A percentile compares a stretch with the other conserved stretches of the same genome.
Evolutionary conservation across 768 basidiomycete species (phyloP).

Genomic region (Pleurotus tuoliensis): DNA sequence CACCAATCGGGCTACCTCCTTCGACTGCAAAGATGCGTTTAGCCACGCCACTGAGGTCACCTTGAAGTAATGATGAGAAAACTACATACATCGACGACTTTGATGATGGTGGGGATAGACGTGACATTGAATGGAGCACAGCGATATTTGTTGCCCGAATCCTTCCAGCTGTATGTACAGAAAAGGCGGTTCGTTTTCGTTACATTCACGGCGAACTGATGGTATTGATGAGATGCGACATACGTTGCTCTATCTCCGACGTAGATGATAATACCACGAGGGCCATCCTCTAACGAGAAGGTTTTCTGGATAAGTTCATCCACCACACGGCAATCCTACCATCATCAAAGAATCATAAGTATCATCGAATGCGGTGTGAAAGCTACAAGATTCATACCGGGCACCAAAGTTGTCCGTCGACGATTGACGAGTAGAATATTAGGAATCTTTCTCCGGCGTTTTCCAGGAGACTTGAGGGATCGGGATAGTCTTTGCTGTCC

Average conservation of each 20-base stretch:
- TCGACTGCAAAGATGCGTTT: constrained; percentile 22
- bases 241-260: constrained; percentile 66
- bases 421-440: constrained; percentile 69
- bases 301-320: constrained; percentile 49
- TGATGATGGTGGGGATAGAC: constrained; percentile 65
- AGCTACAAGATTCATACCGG: constrained; percentile 42
- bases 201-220: too few species aligned
- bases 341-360: not conserved
- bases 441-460: constrained; percentile 47
- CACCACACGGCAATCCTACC: constrained; percentile 62
- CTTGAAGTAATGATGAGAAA: not conserved
- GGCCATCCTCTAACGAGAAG: constrained; percentile 42
- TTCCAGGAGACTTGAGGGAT: constrained; percentile 32
- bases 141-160: constrained; percentile 52
- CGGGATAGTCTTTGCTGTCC: constrained; percentile 29
- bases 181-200: not conserved
- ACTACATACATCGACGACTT: constrained; percentile 47
- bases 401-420: constrained; percentile 66
- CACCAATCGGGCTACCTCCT: constrained; percentile 38
- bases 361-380: not conserved
- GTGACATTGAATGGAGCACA: constrained; percentile 58
- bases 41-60: not conserved
- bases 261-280: constrained; percentile 59
- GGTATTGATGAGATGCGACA: constrained; percentile 19
- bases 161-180: constrained; percentile 60